Evolutionary conservation across 345 rosid genomes (phyloP), one percentile per base, ranked within the genome.

Genomic region (Hibiscus tridactylites): DNA sequence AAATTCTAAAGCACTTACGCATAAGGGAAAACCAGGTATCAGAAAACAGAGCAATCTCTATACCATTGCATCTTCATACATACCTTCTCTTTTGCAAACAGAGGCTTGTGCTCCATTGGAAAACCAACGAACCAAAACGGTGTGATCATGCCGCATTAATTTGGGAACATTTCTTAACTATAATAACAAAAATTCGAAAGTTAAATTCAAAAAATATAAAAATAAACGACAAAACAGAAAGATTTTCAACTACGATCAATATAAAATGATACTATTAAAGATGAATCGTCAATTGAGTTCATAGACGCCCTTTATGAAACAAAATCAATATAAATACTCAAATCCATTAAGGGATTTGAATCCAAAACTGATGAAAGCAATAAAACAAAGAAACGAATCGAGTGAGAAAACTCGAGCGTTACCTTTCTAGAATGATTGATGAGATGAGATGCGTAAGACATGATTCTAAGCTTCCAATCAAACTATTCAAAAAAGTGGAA

Each of bases 351-450:
- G 6, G 63, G 60, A 16, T 65, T 12, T 15, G 19, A 64, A 79
- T 15, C 57, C 47, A 58, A 31, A 10, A 75, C 47, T 17, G 56
- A 74, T 24, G 42, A 46, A 28, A 64, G 10, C 28, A 50, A 9
- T 26, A 26, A 59, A 50, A 61, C 61, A 57, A 70, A 47, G 2
- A 16, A 50, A 50, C 13, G 47, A 44, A 44, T 44, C 47, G 47
- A 9, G 47, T 44, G 47, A 50, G 17, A 13, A 6, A 71, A 11
- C 37, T 73, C 10, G 16, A 15, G 37, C 61, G 24, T 2, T 78
- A 81, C 93, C 89, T 85, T 86, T 35, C 75, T 88, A 33, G 91
- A 85, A 72, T 82, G 91, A 75, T 62, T 84, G 88, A 88, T 80
- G 78, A 87, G 61, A 49, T 79, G 89, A 57, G 85, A 82, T 28